Conservation (phyloP, 176 grass and related monocot species). For the Triticum turgidum region DNA sequence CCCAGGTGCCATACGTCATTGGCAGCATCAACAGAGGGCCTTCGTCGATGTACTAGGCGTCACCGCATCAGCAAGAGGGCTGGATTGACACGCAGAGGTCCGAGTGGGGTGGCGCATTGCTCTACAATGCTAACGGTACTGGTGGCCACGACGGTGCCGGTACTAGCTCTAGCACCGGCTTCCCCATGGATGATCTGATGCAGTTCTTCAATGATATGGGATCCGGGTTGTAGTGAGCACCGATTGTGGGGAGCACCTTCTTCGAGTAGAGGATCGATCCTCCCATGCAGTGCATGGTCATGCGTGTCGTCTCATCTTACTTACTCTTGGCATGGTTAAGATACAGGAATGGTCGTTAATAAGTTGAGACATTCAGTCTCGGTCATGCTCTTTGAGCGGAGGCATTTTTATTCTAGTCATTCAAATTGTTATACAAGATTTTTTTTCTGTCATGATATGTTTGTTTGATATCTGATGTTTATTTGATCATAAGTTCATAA, state of each 20-base stretch:
- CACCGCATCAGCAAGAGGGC: too few relatives aligned
- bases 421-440: not conserved
- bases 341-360: not conserved
- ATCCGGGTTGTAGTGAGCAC: not conserved
- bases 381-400: not conserved
- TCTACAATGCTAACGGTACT: not conserved
- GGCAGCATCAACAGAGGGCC: not conserved
- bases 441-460: not conserved
- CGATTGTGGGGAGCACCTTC: not conserved
- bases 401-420: not conserved
- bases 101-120: not conserved
- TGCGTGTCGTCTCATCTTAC: not conserved
- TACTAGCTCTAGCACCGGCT: not conserved
- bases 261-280: not conserved
- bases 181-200: not conserved
- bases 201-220: not conserved
- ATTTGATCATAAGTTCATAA: not conserved
- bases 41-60: too few relatives aligned
- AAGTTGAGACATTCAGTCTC: not conserved
- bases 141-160: not conserved
- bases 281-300: not conserved
- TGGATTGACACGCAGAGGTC: not conserved
- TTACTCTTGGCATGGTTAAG: not conserved
- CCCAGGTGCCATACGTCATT: too few relatives aligned
- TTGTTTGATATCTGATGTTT: not conserved